Evolutionary conservation across 257 asterid species (phyloP).

Genomic region (Solanum tarijense): DNA sequence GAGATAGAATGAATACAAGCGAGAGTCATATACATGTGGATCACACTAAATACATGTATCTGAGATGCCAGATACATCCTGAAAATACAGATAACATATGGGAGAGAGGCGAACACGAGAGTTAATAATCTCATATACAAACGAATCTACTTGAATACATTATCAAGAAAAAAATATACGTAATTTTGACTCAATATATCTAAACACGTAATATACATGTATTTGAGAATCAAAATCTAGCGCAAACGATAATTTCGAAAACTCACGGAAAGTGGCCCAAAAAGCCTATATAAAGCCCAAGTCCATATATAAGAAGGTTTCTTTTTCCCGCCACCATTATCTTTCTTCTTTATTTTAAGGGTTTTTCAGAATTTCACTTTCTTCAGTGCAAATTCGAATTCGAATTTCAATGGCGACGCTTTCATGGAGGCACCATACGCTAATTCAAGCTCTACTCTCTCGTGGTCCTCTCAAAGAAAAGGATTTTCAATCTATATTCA

Average conservation of each 20-base stretch:
- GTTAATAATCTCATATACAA: too few species aligned
- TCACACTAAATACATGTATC: too few species aligned
- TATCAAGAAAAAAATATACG: too few species aligned
- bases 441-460: slow-evolving; percentile 65
- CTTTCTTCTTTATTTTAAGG: background rate
- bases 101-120: too few species aligned
- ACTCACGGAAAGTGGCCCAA: background rate
- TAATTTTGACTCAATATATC: too few species aligned
- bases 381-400: background rate
- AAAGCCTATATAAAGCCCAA: background rate
- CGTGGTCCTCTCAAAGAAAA: slow-evolving; percentile 63
- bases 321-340: background rate
- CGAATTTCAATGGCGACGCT: slow-evolving; percentile 9
- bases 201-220: background rate
- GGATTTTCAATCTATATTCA: slow-evolving; percentile 47
- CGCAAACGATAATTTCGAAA: background rate
- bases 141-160: too few species aligned
- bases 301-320: background rate
- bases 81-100: too few species aligned
- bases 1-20: too few species aligned
- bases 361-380: background rate
- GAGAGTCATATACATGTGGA: too few species aligned
- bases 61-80: fast-evolving
- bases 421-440: slow-evolving; percentile 63
- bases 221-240: background rate